Percentiles rank a stretch among this genome's conserved stretches.
Conservation (phyloP, 495 filamentous ascomycete species). For the Saxispiralis lemnorum region DNA sequence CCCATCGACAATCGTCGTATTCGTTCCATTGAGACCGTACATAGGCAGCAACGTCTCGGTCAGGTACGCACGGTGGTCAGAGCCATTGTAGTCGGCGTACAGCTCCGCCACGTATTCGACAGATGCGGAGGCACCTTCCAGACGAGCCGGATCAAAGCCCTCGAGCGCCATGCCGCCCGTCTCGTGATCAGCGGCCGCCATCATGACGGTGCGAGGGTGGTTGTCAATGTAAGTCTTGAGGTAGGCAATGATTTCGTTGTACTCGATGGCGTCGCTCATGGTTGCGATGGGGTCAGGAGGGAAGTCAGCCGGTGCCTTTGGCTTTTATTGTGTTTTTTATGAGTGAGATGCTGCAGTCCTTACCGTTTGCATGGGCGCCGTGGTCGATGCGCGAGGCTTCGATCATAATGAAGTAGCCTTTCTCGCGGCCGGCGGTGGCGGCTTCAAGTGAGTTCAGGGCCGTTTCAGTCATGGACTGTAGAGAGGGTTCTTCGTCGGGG, state of each 20-base stretch:
- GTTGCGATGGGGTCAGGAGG: too few species aligned
- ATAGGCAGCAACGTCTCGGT: constrained; percentile 11
- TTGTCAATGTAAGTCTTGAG: constrained; percentile 23
- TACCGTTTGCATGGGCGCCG: constrained; percentile 23
- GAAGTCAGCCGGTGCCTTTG: neutral
- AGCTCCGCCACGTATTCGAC: constrained; percentile 4
- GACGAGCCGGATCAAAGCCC: constrained; percentile 17
- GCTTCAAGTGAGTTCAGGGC: constrained; percentile 16
- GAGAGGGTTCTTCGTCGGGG: constrained; percentile 18
- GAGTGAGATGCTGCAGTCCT: constrained; percentile 22
- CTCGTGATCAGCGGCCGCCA: constrained; percentile 26
- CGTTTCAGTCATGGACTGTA: constrained; percentile 17
- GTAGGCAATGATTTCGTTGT: constrained; percentile 15
- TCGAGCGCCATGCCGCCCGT: constrained; percentile 20
- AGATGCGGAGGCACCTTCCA: constrained; percentile 12
- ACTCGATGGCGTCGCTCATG: too few species aligned
- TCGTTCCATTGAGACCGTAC: constrained; percentile 17
- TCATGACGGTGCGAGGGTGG: constrained; percentile 17
- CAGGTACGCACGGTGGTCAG: constrained; percentile 8
- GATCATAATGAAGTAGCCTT: constrained; percentile 26
- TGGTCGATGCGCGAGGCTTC: constrained; percentile 28
- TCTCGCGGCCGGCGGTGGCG: constrained; percentile 18
- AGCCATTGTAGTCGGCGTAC: constrained; percentile 12
- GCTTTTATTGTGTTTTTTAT: too few species aligned
- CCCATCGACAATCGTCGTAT: constrained; percentile 14